phyloP scores from a whole-genome alignment of 2,329 filamentous ascomycete genomes.

The Nigrospora oryzae region DNA sequence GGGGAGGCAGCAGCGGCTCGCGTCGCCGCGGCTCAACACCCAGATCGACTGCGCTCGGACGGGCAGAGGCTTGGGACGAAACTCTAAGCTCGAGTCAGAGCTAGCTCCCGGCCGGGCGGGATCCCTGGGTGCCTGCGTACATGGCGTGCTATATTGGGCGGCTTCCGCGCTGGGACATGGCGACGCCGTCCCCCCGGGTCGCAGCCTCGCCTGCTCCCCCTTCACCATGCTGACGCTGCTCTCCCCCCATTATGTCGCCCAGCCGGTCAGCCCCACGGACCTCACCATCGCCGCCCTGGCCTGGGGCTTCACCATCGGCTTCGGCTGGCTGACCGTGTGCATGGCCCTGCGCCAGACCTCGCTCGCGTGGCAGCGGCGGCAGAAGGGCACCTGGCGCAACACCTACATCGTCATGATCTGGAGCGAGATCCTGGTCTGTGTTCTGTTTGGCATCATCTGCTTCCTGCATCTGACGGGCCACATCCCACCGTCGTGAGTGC shows the following conservation, averaged over 20 bases:
- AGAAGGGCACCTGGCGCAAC: slow-evolving; percentile 22
- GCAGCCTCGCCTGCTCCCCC: too few relatives aligned
- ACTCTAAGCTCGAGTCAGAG: too few relatives aligned
- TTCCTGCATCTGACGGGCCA: slow-evolving; percentile 10
- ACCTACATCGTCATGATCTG: slow-evolving; percentile 39
- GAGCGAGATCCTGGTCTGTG: slow-evolving; percentile 32
- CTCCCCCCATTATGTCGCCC: slow-evolving; percentile 9
- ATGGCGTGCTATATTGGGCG: too few relatives aligned
- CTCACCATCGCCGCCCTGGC: slow-evolving; percentile 21
- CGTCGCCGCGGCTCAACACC: too few relatives aligned
- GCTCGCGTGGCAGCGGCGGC: slow-evolving; percentile 22
- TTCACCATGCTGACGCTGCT: slow-evolving; percentile 4
- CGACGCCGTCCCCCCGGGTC: too few relatives aligned
- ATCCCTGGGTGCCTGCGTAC: too few relatives aligned
- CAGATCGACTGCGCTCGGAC: too few relatives aligned
- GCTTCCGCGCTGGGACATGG: too few relatives aligned
- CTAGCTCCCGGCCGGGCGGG: too few relatives aligned
- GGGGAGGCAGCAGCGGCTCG: too few relatives aligned
- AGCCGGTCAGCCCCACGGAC: slow-evolving; percentile 11
- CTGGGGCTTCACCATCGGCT: slow-evolving; percentile 29
- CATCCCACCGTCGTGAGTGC: slow-evolving; percentile 6
- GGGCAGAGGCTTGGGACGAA: too few relatives aligned
- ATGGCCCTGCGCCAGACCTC: slow-evolving; percentile 25
- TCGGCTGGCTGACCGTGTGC: slow-evolving; percentile 29
- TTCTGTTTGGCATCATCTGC: slow-evolving; percentile 30